Base-by-base conservation (phyloP, 352 stramenopile genomes). In the Pythium phragmiticola region DNA sequence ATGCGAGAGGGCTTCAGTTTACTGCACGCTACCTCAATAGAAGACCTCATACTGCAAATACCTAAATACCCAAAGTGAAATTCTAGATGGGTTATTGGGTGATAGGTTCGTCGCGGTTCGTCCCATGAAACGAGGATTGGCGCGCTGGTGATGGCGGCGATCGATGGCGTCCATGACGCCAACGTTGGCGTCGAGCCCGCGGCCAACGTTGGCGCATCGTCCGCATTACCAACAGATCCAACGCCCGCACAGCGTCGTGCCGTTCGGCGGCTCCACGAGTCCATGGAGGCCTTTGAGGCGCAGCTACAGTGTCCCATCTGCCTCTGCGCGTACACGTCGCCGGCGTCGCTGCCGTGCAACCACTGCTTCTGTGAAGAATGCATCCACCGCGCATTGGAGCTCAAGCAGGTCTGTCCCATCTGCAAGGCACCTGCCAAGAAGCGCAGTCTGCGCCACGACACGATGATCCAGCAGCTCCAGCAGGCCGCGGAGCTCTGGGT, bases 281-380 rank as follows among this genome's bases (percentile, higher is more conserved):
- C 78, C 37, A 81, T 92, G 52, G 81, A 90, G 55, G 66, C 55
- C 45, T 94, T 95, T 66, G 73, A 77, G 57, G 70, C 70, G 55
- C 83, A 94, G 69, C 63, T 95, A 60, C 80, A 90, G 67, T 95
- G 87, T 65, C 78, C 85, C 47, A 95, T 95, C 57, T 95, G 87
- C 55, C 73, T 95, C 21, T 91, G 80, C 66, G 72, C 78, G 39
- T 91, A 92, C 68, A 72, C 76, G 7, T 77, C 65, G 34, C 83
- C 87, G 28, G 75, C 82, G 37, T 94, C 87, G 11, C 64, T 95
- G 65, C 87, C 87, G 17, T 95, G 87, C 66, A 91, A 94, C 64
- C 87, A 95, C 73, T 92, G 80, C 68, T 95, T 94, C 68, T 95
- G 87, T 56, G 80, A 92, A 59, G 82, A 92, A 60, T 95, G 87